phyloP scores from a whole-genome alignment of 345 rosid genomes.

The Gossypium anomalum region DNA sequence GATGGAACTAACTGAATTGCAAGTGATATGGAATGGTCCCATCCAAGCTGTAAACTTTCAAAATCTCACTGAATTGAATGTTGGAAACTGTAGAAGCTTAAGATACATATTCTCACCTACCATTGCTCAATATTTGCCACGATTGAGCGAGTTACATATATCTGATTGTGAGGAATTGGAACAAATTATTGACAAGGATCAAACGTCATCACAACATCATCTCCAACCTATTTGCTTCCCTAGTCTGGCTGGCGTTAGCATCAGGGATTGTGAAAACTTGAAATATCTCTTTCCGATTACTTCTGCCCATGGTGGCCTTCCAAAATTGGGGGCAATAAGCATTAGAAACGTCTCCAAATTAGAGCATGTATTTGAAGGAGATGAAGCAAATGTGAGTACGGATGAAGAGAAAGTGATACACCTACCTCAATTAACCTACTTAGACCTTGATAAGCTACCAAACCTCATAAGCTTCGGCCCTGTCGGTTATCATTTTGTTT shows the following conservation, averaged over 20 bases:
- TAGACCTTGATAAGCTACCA: fast-evolving
- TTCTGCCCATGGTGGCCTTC: too few species aligned
- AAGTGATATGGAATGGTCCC: too few species aligned
- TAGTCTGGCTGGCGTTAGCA: not conserved
- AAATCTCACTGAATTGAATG: too few species aligned
- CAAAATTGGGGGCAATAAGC: not conserved
- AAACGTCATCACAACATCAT: too few species aligned
- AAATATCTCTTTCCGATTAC: too few species aligned
- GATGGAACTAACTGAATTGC: not conserved
- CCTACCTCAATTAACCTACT: not conserved
- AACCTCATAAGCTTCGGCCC: too few species aligned
- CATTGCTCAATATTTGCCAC: not conserved
- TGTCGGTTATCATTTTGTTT: not conserved
- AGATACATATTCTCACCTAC: too few species aligned
- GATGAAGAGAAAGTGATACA: not conserved
- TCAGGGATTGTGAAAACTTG: fast-evolving
- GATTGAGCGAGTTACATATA: not conserved
- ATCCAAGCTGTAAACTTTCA: too few species aligned
- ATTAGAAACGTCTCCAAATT: not conserved
- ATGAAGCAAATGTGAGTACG: not conserved
- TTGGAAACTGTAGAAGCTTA: too few species aligned
- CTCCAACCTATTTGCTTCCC: not conserved
- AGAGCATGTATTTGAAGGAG: not conserved
- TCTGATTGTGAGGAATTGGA: too few species aligned
- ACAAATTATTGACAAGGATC: too few species aligned